phyloP scores from a whole-genome alignment of 192 early-diverging fungal species.

The Pecoramyces ruminantium region DNA sequence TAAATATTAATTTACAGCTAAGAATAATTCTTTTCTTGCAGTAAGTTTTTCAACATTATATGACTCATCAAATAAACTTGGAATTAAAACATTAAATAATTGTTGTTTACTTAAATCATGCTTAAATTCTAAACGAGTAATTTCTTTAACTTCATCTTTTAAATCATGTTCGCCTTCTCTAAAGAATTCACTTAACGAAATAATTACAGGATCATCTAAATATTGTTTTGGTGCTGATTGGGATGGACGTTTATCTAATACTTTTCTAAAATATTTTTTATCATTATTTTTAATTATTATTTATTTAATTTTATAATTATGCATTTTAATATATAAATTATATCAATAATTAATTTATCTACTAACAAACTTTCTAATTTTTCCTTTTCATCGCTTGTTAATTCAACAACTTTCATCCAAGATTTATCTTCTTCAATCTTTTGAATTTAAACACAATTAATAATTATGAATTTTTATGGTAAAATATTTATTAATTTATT shows the following conservation, averaged over 20 bases:
- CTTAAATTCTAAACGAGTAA: slow-evolving; percentile 69
- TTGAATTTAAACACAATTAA: too few relatives aligned
- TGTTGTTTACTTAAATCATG: slow-evolving; percentile 65
- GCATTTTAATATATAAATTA: too few relatives aligned
- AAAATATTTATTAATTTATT: too few relatives aligned
- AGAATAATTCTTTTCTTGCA: slow-evolving; percentile 5
- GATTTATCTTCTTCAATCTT: slow-evolving; percentile 20
- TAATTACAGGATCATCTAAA: slow-evolving; percentile 28
- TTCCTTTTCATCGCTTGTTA: slow-evolving; percentile 38
- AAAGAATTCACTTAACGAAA: background rate
- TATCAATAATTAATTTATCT: too few relatives aligned
- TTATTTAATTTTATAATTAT: too few relatives aligned
- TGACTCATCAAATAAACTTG: slow-evolving; percentile 34
- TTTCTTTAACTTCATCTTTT: slow-evolving; percentile 53
- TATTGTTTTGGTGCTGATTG: slow-evolving; percentile 30
- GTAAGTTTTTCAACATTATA: slow-evolving; percentile 13
- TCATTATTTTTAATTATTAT: too few relatives aligned
- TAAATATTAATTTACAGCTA: background rate
- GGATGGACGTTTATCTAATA: slow-evolving; percentile 6
- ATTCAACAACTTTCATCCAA: slow-evolving; percentile 42
- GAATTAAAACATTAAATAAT: slow-evolving; percentile 46
- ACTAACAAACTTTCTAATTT: slow-evolving; percentile 12
- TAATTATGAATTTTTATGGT: too few relatives aligned
- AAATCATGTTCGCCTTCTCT: slow-evolving; percentile 12
- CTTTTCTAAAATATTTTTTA: slow-evolving; percentile 4